phyloP scores from a whole-genome alignment of 2,329 filamentous ascomycete species.

The Xylariaceae sp. region DNA sequence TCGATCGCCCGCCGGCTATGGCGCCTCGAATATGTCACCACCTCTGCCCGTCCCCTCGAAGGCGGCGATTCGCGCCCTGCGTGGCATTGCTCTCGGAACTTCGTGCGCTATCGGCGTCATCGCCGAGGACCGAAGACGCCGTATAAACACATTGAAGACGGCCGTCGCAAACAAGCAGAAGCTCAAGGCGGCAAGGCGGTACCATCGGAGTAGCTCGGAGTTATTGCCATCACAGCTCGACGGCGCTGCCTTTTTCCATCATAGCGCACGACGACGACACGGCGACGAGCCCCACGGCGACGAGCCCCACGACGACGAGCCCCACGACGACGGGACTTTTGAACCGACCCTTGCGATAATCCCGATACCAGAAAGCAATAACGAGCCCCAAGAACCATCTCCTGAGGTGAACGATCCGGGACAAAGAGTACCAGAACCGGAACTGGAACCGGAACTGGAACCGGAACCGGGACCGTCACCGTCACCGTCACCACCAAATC shows the following conservation, averaged over 20 bases:
- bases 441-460: no score
- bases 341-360: background rate
- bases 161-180: slow-evolving; percentile 50
- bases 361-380: background rate
- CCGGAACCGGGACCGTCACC: background rate
- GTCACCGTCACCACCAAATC: background rate
- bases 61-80: slow-evolving; percentile 50
- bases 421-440: no score
- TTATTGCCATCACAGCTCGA: slow-evolving; percentile 14
- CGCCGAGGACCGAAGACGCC: slow-evolving; percentile 51
- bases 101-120: slow-evolving; percentile 52
- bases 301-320: background rate
- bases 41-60: slow-evolving; percentile 48
- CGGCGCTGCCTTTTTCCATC: slow-evolving; percentile 11
- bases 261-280: slow-evolving; percentile 19
- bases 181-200: slow-evolving; percentile 38
- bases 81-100: slow-evolving; percentile 50
- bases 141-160: slow-evolving; percentile 45
- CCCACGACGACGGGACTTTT: background rate
- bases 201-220: slow-evolving; percentile 22
- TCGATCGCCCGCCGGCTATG: slow-evolving; percentile 2
- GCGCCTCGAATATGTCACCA: slow-evolving; percentile 37
- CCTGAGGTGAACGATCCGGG: background rate
- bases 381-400: background rate
- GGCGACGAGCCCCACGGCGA: background rate